A percentile compares a stretch with the other conserved stretches of the same genome.
Evolutionary conservation across 805 yeast species (phyloP).

Genomic region (Sugiyamaella boreocaroliniensis): DNA sequence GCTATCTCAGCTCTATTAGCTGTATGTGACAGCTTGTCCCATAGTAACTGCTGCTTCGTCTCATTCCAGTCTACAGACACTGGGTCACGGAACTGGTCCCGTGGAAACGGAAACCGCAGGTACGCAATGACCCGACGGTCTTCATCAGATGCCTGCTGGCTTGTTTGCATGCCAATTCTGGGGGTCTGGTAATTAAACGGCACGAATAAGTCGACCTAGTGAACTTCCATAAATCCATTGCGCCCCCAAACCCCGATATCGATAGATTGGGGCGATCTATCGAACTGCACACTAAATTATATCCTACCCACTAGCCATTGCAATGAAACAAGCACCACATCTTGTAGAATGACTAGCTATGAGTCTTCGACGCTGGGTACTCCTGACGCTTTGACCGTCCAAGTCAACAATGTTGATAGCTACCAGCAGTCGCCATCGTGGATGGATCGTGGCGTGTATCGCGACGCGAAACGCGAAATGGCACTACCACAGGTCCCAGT

Average conservation of each 20-base stretch:
- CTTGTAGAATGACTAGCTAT: not conserved
- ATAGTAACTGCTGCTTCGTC: slow-evolving; percentile 29
- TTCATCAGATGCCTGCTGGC: not conserved
- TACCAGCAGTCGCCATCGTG: slow-evolving; percentile 20
- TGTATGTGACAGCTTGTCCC: slow-evolving; percentile 32
- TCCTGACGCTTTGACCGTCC: slow-evolving; percentile 13
- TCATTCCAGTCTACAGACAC: slow-evolving; percentile 28
- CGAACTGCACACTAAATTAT: not conserved
- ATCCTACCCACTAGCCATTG: not conserved
- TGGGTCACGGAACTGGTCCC: slow-evolving; percentile 39
- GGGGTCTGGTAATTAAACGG: too few relatives aligned
- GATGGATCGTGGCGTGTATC: slow-evolving; percentile 5
- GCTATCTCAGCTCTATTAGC: slow-evolving; percentile 29
- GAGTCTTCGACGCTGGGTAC: not conserved
- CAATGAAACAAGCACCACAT: not conserved
- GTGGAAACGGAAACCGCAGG: slow-evolving; percentile 38
- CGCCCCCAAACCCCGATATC: not conserved
- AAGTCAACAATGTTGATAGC: slow-evolving; percentile 28
- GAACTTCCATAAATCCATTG: too few relatives aligned
- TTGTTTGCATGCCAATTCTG: not conserved
- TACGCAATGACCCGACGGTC: slow-evolving; percentile 29
- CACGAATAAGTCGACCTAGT: too few relatives aligned
- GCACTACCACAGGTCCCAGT: slow-evolving; percentile 53
- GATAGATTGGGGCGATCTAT: not conserved
- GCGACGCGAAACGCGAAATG: not conserved